These are phyloP conservation scores for Crataegus laevigata DNA, from an alignment of 306 rosid species.

Conservation along the genomic window DNA sequence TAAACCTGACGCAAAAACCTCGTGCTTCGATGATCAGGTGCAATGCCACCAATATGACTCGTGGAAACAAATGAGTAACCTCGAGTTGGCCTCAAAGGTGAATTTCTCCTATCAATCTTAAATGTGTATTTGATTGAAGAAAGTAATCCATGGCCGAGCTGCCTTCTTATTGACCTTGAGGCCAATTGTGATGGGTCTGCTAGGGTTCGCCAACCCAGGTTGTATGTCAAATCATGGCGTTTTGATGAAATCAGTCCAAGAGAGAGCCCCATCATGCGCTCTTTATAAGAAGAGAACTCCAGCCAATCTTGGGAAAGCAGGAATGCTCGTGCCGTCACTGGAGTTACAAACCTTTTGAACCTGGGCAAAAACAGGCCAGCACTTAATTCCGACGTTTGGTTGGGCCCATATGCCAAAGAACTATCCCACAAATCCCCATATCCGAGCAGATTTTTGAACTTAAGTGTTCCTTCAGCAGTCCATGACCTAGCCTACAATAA, in stretches of 20 bases:
- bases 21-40: slow-evolving; percentile 78
- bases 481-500: slow-evolving; percentile 77
- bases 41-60: slow-evolving; percentile 87
- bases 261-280: slow-evolving; percentile 68
- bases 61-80: slow-evolving; percentile 89
- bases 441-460: slow-evolving; percentile 80
- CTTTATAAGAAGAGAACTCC: slow-evolving; percentile 88
- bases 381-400: slow-evolving; percentile 79
- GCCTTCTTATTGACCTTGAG: slow-evolving; percentile 88
- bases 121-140: slow-evolving; percentile 82
- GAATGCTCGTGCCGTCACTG: slow-evolving; percentile 58
- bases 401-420: slow-evolving; percentile 80
- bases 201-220: slow-evolving; percentile 90
- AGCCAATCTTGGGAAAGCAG: slow-evolving; percentile 93
- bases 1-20: slow-evolving; percentile 84
- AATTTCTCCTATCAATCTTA: slow-evolving; percentile 78
- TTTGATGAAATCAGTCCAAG: slow-evolving; percentile 66
- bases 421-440: slow-evolving; percentile 96
- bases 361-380: slow-evolving; percentile 74
- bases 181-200: slow-evolving; percentile 89
- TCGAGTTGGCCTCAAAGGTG: slow-evolving; percentile 62
- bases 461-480: slow-evolving; percentile 73
- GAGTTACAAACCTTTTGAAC: slow-evolving; percentile 50
- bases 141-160: slow-evolving; percentile 86
- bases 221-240: slow-evolving; percentile 76